Base-by-base conservation (phyloP, 2,329 filamentous ascomycete species). In the Epicoccum nigrum region DNA sequence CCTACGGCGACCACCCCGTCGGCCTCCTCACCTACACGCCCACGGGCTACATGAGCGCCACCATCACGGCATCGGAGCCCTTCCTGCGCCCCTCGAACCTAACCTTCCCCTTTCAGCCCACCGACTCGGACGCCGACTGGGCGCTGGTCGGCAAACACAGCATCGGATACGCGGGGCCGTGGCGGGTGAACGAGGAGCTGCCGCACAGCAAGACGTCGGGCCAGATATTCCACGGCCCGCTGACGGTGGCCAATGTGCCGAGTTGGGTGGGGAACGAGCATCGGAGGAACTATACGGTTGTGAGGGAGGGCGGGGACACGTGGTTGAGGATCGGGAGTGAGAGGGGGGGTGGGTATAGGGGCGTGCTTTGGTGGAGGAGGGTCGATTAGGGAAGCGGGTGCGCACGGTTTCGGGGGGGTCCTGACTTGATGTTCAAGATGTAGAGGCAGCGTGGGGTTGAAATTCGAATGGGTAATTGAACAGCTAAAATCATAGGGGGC, bases 121-220 rank as follows among this genome's bases (percentile, higher is more conserved):
- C 48, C 19, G 64, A 69, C 23, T 41, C 40, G 2, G 66, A 70
- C 37, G 30, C 55, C 3, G 63, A 67, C 17, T 70, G 67, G 67
- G 65, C 67, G 13, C 58, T 58, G 2, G 58, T 69, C 2, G 67
- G 67, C 12, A 63, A 60, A 38, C 67, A 70, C 27, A 60, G 58
- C 28, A 52, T 70, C 13, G 59, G 62, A 1, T 69, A 69, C 6
- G 62, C 65, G 9, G 66, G 66, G 0, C 65, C 65, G 4, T 50
- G 64, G 9, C 21, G 54, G 1, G 27, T 66, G 2, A 67, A 55
- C 8, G 31, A 35, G 4, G 56, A 32, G 4, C 7, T 67, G 2
- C 58, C 60, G 0, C 59, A 55, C n/a, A 64, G 46, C 8, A 34
- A 45, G 39, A 63, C 54, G 4, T 20, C 55, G 15, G 65, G 65